phyloP scores from a whole-genome alignment of 148 eudicot genomes.

The Fagopyrum esculentum region DNA sequence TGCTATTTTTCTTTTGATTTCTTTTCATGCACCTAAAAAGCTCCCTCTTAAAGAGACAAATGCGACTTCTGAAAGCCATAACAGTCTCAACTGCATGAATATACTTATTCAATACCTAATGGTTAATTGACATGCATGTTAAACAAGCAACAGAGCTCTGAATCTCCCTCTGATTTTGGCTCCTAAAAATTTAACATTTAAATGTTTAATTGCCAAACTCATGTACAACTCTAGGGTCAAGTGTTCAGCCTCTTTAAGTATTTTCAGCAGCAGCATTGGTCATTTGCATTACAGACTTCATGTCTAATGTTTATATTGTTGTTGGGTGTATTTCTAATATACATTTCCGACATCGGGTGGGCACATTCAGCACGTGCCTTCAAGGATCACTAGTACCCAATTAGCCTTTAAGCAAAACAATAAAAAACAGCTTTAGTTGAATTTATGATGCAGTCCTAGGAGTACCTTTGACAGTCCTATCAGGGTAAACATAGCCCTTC shows the following conservation, averaged over 20 bases:
- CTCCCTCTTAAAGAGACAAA: slow-evolving; percentile 4
- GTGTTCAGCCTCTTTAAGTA: too few relatives aligned
- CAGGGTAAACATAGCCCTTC: not conserved
- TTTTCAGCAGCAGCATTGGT: rapidly evolving
- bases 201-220: too few relatives aligned
- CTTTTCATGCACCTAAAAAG: not conserved
- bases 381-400: too few relatives aligned
- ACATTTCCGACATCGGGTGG: not conserved
- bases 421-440: not conserved
- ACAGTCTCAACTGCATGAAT: not conserved
- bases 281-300: too few relatives aligned
- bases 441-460: not conserved
- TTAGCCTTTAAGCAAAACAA: too few relatives aligned
- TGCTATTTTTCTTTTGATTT: not conserved
- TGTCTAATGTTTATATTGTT: too few relatives aligned
- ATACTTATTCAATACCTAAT: slow-evolving; percentile 39
- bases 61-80: not conserved
- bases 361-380: too few relatives aligned
- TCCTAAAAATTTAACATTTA: slow-evolving; percentile 45
- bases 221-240: too few relatives aligned
- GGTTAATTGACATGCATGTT: slow-evolving; percentile 73
- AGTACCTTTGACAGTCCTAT: not conserved
- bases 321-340: not conserved
- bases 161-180: slow-evolving; percentile 65
- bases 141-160: slow-evolving; percentile 57